phyloP scores from a whole-genome alignment of 148 eudicot species.

The Chenopodium quinoa region DNA sequence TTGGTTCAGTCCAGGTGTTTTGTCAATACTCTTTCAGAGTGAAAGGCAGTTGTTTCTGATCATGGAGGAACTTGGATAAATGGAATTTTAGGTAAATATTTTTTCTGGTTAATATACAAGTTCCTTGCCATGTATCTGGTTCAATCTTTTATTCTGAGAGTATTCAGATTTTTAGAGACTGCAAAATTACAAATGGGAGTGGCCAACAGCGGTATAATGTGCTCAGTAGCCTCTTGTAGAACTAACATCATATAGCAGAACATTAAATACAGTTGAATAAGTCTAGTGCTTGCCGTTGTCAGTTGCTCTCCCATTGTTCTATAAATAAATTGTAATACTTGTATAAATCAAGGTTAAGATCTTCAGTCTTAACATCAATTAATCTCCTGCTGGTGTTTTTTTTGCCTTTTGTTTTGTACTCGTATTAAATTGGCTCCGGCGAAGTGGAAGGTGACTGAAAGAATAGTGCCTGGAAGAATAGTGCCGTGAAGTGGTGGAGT shows the following conservation, averaged over 20 bases:
- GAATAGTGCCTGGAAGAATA: too few species aligned
- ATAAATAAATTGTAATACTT: not conserved
- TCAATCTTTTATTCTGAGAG: not conserved
- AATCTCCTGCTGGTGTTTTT: too few species aligned
- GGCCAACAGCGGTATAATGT: not conserved
- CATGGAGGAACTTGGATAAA: constrained; percentile 19
- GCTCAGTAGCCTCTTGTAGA: not conserved
- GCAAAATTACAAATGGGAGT: not conserved
- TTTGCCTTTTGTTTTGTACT: too few species aligned
- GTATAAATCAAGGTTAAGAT: not conserved
- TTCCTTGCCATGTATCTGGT: not conserved
- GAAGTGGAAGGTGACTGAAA: too few species aligned
- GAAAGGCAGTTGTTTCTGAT: not conserved
- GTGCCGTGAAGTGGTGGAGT: too few species aligned
- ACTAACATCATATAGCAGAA: not conserved
- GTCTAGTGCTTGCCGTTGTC: not conserved
- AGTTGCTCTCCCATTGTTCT: not conserved
- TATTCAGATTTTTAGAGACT: not conserved
- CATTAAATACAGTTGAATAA: not conserved
- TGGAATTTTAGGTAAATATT: not conserved
- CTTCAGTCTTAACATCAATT: too few species aligned
- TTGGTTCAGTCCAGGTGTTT: not conserved
- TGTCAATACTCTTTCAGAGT: not conserved
- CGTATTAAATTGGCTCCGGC: too few species aligned
- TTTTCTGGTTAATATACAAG: not conserved